Base-by-base conservation (phyloP, 768 basidiomycete genomes). In the Nidularia pulvinata region DNA sequence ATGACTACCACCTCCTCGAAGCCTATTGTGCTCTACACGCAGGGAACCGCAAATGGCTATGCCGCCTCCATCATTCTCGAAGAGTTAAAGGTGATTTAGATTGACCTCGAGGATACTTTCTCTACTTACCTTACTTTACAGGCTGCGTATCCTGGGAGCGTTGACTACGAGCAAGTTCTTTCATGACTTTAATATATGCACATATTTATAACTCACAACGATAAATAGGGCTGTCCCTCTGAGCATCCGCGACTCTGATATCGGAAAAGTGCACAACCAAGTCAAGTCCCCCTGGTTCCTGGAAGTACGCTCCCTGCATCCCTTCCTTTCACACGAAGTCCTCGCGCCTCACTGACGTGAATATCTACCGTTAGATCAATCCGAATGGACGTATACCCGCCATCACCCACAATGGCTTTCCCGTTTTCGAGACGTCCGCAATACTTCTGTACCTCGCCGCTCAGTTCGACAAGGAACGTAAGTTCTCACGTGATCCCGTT, bases 381-480 rank as follows among this genome's bases (percentile, higher is more conserved):
- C 88, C 86, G 5, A 89, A 88, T 55, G 86, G 86, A 35, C 67
- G 88, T 47, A 91, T 91, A 50, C 89, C 90, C 4, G 77, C 78
- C 33, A 69, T 92, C 36, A 71, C 75, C 22, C 80, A 83, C 56
- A 74, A 82, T 57, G 71, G 84, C 59, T 91, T 91, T 61, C 58
- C 59, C 6, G 81, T 91, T 35, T 92, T 91, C 59, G 91, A 93
- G 64, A 85, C 82, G 5, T 83, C 87, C 1, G 92, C 93, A 7
- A 93, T 96, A 55, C 69, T 94, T 50, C 69, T 93, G n/a, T 95
- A 91, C 65, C 82, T 96, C 49, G 78, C 78, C 22, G 86, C 91
- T 63, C 83, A 88, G 62, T 94, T 88, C 62, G 94, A 96, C 69
- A 84, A 77, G 59, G 82, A 89, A 14, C 69, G 78, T 65, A 78